A percentile compares a stretch with the other conserved stretches of the same genome.
phyloP scores from a whole-genome alignment of 352 stramenopile genomes.

The Pythium vanterpoolii region DNA sequence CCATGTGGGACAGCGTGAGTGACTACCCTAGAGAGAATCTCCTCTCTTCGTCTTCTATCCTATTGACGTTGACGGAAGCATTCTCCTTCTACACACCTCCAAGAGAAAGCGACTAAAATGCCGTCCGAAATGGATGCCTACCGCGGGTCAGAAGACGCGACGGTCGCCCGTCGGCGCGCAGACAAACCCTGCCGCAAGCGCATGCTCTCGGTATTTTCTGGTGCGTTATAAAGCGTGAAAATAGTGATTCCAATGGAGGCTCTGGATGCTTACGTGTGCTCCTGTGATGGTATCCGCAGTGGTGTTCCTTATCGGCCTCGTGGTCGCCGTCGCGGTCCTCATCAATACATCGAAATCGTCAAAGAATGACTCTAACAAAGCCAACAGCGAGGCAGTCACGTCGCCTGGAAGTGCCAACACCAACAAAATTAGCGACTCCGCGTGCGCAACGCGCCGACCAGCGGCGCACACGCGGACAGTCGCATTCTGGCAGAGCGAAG shows the following conservation, averaged over 20 bases:
- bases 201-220: conserved; percentile 15
- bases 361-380: not conserved
- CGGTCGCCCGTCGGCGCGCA: conserved; percentile 3
- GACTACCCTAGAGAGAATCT: too few species aligned
- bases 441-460: conserved; percentile 26
- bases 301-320: conserved; percentile 25
- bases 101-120: not conserved
- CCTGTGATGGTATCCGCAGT: not conserved
- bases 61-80: not conserved
- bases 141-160: conserved; percentile 2
- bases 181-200: conserved; percentile 10
- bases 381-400: too few species aligned
- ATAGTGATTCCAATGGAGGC: not conserved
- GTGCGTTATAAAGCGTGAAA: conserved; percentile 4
- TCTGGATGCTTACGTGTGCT: not conserved
- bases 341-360: conserved; percentile 16
- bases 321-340: conserved; percentile 39
- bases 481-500: conserved; percentile 80
- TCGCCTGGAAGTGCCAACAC: not conserved
- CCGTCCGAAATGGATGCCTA: conserved; percentile 18
- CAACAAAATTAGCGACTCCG: not conserved
- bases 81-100: not conserved
- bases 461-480: conserved; percentile 53
- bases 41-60: too few species aligned
- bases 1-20: too few species aligned